A percentile compares a stretch with the other conserved stretches of the same genome.
These are phyloP conservation scores for Nigrospora osmanthi DNA, from an alignment of 2,329 filamentous ascomycete genomes.

Conservation along the genomic window DNA sequence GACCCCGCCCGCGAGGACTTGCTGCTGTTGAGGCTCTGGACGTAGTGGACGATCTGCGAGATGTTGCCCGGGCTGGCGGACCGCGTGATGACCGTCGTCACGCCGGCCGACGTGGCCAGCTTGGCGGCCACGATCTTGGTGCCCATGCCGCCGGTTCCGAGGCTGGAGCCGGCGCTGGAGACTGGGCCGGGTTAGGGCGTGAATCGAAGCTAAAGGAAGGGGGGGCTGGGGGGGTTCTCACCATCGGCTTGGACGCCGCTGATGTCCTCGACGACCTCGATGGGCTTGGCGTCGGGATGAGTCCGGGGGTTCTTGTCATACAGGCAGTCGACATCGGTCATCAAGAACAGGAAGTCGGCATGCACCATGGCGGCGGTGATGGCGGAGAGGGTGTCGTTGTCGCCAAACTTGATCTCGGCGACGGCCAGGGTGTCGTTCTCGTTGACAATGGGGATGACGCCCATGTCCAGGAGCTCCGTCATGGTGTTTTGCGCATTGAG, in stretches of 20 bases:
- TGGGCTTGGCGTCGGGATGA: conserved; percentile 77
- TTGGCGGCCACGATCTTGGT: conserved; percentile 94
- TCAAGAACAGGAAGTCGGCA: conserved; percentile 91
- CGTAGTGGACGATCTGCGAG: conserved; percentile 73
- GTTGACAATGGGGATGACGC: conserved; percentile 96
- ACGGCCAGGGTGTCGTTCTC: conserved; percentile 97
- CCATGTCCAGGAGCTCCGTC: conserved; percentile 81
- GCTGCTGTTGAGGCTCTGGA: conserved; percentile 52
- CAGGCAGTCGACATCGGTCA: conserved; percentile 97
- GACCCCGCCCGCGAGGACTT: conserved; percentile 12
- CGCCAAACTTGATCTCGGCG: conserved; percentile 97
- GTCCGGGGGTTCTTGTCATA: conserved; percentile 93
- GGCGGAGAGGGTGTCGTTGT: conserved; percentile 95
- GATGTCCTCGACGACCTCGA: conserved; percentile 90
- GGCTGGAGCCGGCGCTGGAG: conserved; percentile 76
- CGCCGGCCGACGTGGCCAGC: conserved; percentile 86
- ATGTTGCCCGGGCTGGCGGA: conserved; percentile 94
- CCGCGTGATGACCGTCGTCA: conserved; percentile 90
- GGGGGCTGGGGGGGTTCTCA: conserved; percentile 22
- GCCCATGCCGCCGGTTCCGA: conserved; percentile 94
- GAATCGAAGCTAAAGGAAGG: conserved; percentile 3
- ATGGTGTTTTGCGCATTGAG: conserved; percentile 96
- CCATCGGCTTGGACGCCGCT: conserved; percentile 72
- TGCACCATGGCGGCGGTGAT: conserved; percentile 97
- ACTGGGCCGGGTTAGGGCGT: conserved; percentile 38